Percentiles rank a stretch among this genome's conserved stretches.
Conservation (phyloP, 257 asterid species). For the Mentha longifolia region DNA sequence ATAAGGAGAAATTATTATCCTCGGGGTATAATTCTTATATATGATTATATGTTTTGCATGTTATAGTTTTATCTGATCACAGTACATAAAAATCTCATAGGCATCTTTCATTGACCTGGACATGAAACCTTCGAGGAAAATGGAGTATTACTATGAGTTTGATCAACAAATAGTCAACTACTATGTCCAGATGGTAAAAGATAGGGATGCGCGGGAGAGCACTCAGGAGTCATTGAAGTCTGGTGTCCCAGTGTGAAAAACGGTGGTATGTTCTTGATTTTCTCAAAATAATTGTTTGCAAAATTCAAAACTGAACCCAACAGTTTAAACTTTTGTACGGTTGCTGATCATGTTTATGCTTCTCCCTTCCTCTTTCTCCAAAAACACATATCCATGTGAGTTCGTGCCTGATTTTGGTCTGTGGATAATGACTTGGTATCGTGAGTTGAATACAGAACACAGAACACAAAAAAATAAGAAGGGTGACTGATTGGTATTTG, state of each 20-base stretch:
- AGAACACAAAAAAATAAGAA: background rate
- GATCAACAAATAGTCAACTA: slow-evolving; percentile 78
- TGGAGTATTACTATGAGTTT: slow-evolving; percentile 80
- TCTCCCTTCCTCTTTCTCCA: background rate
- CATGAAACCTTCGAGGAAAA: slow-evolving; percentile 81
- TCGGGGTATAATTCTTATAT: too few relatives aligned
- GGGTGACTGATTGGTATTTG: slow-evolving; percentile 3
- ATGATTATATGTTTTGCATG: slow-evolving; percentile 1
- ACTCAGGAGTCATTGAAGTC: slow-evolving; percentile 38
- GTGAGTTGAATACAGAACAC: slow-evolving; percentile 6
- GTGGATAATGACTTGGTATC: slow-evolving; percentile 4
- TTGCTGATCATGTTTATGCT: slow-evolving; percentile 25
- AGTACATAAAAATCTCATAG: slow-evolving; percentile 42
- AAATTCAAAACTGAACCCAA: slow-evolving; percentile 15
- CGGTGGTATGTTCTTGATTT: slow-evolving; percentile 25
- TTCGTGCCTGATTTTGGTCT: background rate
- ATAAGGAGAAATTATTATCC: slow-evolving; percentile 12
- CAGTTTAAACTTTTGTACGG: background rate
- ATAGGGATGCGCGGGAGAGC: slow-evolving; percentile 36
- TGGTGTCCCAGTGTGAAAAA: slow-evolving; percentile 24
- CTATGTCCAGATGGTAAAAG: slow-evolving; percentile 56
- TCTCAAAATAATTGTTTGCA: background rate
- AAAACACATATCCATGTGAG: background rate
- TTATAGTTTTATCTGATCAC: slow-evolving; percentile 29
- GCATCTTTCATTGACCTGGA: slow-evolving; percentile 92